Conservation (phyloP, 495 filamentous ascomycete species). For the Trichoderma asperelloides region DNA sequence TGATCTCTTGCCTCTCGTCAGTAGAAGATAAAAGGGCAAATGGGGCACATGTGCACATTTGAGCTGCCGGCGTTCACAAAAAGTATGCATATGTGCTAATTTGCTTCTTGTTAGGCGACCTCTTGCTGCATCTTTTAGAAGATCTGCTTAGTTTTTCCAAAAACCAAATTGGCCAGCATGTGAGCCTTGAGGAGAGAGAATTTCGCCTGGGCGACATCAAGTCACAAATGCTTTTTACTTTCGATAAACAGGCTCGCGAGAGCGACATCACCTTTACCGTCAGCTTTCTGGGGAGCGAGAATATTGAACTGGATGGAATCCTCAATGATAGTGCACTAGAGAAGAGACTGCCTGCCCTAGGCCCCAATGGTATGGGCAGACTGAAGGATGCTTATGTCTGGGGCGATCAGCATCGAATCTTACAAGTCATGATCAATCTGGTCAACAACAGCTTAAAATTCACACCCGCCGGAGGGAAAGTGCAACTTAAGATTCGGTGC, state of each 20-base stretch:
- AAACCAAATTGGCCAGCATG: conserved; percentile 76
- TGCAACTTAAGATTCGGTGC: conserved; percentile 66
- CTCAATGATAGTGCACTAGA: conserved; percentile 27
- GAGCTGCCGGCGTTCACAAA: too few relatives aligned
- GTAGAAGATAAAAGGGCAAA: too few relatives aligned
- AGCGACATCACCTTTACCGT: conserved; percentile 62
- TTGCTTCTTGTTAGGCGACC: conserved; percentile 42
- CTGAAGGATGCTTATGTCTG: conserved; percentile 53
- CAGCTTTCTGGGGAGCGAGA: conserved; percentile 51
- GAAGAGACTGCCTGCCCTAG: conserved; percentile 37
- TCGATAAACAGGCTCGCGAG: conserved; percentile 80
- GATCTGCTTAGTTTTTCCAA: conserved; percentile 88
- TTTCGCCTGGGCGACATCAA: conserved; percentile 73
- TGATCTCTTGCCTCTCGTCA: too few relatives aligned
- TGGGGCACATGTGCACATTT: too few relatives aligned
- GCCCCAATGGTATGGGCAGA: conserved; percentile 27
- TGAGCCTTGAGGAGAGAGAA: conserved; percentile 74
- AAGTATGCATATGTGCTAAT: background rate
- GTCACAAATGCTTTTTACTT: conserved; percentile 72
- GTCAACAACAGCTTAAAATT: conserved; percentile 92
- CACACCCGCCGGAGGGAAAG: conserved; percentile 66
- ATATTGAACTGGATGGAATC: conserved; percentile 26
- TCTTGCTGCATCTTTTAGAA: conserved; percentile 79
- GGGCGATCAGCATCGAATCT: conserved; percentile 84
- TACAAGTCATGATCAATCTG: conserved; percentile 87